phyloP scores from a whole-genome alignment of 1,139 yeast genomes.

The Kodamaea anthophila region DNA sequence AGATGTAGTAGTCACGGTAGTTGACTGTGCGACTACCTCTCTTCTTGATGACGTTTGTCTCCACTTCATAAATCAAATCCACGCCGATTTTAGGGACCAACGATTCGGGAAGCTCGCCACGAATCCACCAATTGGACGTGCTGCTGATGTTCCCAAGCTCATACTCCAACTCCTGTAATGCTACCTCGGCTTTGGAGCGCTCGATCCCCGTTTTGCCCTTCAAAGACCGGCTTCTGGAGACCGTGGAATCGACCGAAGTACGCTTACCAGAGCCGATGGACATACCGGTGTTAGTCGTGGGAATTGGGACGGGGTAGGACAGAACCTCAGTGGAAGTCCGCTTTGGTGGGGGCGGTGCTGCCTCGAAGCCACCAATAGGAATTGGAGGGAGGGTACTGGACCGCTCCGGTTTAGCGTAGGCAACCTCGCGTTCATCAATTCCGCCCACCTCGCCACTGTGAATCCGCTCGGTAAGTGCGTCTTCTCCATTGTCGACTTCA shows the following conservation, averaged over 20 bases:
- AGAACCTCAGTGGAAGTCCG: slow-evolving; percentile 21
- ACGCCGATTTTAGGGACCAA: slow-evolving; percentile 39
- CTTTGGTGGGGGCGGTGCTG: slow-evolving; percentile 4
- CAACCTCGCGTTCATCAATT: no score
- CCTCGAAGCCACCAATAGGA: slow-evolving; percentile 2
- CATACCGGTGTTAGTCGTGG: slow-evolving; percentile 20
- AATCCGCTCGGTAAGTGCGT: no score
- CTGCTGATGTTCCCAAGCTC: slow-evolving; percentile 31
- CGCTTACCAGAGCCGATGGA: slow-evolving; percentile 18
- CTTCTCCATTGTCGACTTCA: background rate
- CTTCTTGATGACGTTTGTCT: slow-evolving; percentile 47
- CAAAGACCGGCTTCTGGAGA: slow-evolving; percentile 16
- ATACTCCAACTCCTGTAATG: slow-evolving; percentile 21
- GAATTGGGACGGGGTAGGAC: slow-evolving; percentile 6
- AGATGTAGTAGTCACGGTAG: slow-evolving; percentile 63
- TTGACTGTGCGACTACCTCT: slow-evolving; percentile 50
- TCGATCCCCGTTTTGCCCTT: slow-evolving; percentile 16
- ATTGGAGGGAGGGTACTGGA: slow-evolving; percentile 3
- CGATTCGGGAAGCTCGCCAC: slow-evolving; percentile 53
- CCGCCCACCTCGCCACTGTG: no score
- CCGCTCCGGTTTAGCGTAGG: slow-evolving; percentile 3
- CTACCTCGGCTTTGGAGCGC: slow-evolving; percentile 25
- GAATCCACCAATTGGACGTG: slow-evolving; percentile 59
- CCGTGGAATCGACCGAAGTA: slow-evolving; percentile 12
- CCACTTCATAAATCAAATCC: slow-evolving; percentile 60